Percentiles rank a stretch among this genome's conserved stretches.
phyloP scores from a whole-genome alignment of 345 rosid species.

The Syzygium grande region DNA sequence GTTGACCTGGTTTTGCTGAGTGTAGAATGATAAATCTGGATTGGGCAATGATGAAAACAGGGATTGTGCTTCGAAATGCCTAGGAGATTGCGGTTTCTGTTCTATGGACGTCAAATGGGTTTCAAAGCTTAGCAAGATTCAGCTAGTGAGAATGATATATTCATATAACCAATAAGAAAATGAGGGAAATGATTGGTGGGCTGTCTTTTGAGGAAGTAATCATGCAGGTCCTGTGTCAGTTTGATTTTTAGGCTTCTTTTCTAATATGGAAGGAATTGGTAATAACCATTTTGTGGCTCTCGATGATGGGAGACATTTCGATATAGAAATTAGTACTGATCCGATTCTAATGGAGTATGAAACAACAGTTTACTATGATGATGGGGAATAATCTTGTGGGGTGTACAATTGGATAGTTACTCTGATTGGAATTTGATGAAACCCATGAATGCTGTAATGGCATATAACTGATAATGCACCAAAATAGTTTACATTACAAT shows the following conservation, averaged over 20 bases:
- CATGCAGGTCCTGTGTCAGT: background rate
- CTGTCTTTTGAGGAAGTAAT: background rate
- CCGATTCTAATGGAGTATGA: background rate
- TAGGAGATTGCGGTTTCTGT: background rate
- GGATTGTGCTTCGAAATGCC: background rate
- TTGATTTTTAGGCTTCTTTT: background rate
- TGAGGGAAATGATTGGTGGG: background rate
- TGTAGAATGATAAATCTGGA: background rate
- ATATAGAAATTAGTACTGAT: background rate
- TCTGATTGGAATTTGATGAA: background rate
- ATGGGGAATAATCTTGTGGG: background rate
- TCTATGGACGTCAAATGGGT: background rate
- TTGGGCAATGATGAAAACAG: background rate
- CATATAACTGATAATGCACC: background rate
- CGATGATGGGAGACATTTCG: background rate
- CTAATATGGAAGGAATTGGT: background rate
- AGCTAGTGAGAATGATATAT: background rate
- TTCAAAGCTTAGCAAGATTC: background rate
- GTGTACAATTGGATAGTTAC: background rate
- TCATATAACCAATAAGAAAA: background rate
- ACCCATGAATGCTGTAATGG: background rate
- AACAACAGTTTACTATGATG: background rate
- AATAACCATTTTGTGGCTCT: background rate
- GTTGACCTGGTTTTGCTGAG: background rate
- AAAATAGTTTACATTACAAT: background rate